Evolutionary conservation across 345 rosid species (phyloP).

Genomic region (Lepidium africanum): DNA sequence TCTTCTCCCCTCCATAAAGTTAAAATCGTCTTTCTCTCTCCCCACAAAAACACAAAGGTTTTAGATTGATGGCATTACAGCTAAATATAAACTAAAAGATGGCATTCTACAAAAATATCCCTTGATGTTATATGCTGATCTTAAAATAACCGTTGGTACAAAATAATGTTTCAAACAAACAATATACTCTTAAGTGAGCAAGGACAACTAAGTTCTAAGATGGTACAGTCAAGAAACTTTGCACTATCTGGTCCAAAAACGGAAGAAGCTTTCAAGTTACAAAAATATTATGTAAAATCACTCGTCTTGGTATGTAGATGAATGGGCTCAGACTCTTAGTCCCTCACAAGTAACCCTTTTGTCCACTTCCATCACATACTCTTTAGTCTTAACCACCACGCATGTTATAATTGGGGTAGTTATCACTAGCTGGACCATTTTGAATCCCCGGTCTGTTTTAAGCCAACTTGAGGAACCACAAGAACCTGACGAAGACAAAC

Average conservation of each 20-base stretch:
- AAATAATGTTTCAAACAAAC: too few species aligned
- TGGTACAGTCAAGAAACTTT: background rate
- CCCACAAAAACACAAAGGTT: too few species aligned
- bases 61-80: too few species aligned
- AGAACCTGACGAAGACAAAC: background rate
- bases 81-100: too few species aligned
- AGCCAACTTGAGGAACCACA: background rate
- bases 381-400: background rate
- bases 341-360: background rate
- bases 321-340: background rate
- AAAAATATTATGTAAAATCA: background rate
- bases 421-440: background rate
- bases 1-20: too few species aligned
- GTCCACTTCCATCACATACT: background rate
- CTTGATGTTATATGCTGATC: background rate
- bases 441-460: background rate
- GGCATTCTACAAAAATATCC: too few species aligned
- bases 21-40: too few species aligned
- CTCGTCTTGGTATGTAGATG: background rate
- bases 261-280: background rate
- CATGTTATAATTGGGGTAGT: background rate
- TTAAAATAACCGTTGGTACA: background rate
- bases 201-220: background rate
- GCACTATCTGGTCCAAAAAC: background rate
- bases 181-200: background rate